Conservation (phyloP, 441 rosid species). For the Jatropha podagrica region DNA sequence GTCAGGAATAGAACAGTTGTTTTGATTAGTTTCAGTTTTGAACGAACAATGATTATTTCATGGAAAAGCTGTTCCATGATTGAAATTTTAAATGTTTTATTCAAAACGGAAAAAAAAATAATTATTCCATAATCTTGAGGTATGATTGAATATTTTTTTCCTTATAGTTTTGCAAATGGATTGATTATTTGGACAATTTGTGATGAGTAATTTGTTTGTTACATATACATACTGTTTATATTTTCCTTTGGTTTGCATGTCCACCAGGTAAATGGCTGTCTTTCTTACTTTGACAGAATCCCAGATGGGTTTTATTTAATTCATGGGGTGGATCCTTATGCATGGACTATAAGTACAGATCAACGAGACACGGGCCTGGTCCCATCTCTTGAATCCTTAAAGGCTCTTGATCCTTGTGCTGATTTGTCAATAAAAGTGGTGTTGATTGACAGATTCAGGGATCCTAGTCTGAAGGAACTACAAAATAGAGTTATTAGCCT, state of each 20-base stretch:
- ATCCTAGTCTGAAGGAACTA: conserved; percentile 71
- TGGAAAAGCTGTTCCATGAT: background rate
- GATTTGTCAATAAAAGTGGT: conserved; percentile 67
- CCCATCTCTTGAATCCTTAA: conserved; percentile 79
- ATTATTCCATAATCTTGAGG: too few species aligned
- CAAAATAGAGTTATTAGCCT: conserved; percentile 60
- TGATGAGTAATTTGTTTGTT: background rate
- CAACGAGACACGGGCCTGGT: conserved; percentile 64
- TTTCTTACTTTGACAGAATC: conserved; percentile 77
- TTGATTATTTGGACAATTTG: background rate
- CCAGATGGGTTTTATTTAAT: conserved; percentile 94
- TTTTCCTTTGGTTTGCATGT: conserved; percentile 13
- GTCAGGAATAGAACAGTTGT: background rate
- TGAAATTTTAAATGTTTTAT: background rate
- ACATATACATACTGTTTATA: background rate
- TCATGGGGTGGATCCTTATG: conserved; percentile 85
- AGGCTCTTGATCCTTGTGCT: conserved; percentile 57
- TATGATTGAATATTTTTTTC: background rate
- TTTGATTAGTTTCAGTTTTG: background rate
- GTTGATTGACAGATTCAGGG: conserved; percentile 66
- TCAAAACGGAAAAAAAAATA: too few species aligned
- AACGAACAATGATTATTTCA: background rate
- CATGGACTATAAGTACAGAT: conserved; percentile 86
- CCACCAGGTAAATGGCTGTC: conserved; percentile 84
- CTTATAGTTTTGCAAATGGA: background rate